Evolutionary conservation across 192 early-diverging fungal genomes (phyloP), one percentile per base, ranked within the genome.

Genomic region (Backusella macrospora): DNA sequence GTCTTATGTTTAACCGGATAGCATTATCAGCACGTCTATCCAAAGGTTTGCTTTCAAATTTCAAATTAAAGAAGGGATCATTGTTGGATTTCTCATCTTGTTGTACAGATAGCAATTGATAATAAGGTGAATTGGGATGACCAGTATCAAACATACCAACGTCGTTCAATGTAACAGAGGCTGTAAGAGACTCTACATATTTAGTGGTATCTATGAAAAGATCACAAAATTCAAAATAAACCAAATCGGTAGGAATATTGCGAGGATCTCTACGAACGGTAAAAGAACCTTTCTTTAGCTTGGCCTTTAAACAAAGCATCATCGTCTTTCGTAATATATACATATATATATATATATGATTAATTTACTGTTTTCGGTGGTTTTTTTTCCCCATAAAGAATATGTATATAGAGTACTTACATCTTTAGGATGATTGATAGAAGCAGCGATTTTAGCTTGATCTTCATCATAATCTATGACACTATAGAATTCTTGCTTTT

Each of bases 391-490:
- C 14, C 4, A 21, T 2, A 6, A 21, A 21, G 9, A 4, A 12
- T 44, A 6, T 64, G 10, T 34, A 34, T 42, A 26, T 83, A 71
- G 13, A 70, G 55, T 4, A 71, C 75, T 73, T 75, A 86, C 86
- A 74, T 93, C 93, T 70, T 85, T 86, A 3, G 90, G 91, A 18
- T 91, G 75, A 48, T 90, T 88, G 4, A 88, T 68, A n/a, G 85
- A 71, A 4, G 70, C 79, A 1, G 83, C 78, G 26, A 90, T 73
- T 0, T 86, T 84, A 0, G 89, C 81, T 4, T 88, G 73, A 3
- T 87, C 81, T 70, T 93, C 92, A 75, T 94, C 86, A 74, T 87
- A 94, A 70, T 94, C 92, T 68, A 95, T 95, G 3, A 88, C 90
- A 14, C 93, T 90, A 79, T 91, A 94, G 38, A 95, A 80, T 71